phyloP scores from a whole-genome alignment of 257 asterid species.

The Nicotiana tomentosiformis region DNA sequence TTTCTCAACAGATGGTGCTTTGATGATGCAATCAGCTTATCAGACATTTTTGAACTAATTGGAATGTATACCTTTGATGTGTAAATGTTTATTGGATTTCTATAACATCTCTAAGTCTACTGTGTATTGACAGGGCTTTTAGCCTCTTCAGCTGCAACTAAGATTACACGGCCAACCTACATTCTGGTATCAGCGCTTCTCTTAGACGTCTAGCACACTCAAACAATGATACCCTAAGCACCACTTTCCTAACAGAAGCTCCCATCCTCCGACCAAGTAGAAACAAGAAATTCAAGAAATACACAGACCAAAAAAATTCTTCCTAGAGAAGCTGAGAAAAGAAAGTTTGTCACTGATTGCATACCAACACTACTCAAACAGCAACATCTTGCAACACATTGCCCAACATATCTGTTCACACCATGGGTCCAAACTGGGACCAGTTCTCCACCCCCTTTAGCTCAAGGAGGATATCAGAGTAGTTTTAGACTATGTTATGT shows the following conservation, averaged over 20 bases:
- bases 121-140: not conserved
- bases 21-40: not conserved
- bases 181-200: not conserved
- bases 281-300: not conserved
- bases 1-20: not conserved
- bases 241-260: not conserved
- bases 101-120: not conserved
- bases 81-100: not conserved
- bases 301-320: not conserved
- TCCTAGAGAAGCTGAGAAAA: not conserved
- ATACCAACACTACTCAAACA: not conserved
- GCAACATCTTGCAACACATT: not conserved
- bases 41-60: not conserved
- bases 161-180: not conserved
- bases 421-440: not conserved
- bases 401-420: not conserved
- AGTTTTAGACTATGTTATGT: not conserved
- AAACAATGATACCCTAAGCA: not conserved
- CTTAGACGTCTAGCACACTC: not conserved
- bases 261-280: not conserved
- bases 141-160: not conserved
- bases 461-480: not conserved
- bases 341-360: not conserved
- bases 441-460: not conserved
- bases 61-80: not conserved